phyloP scores from a whole-genome alignment of 2,329 filamentous ascomycete species.

The Ophiostoma novo-ulmi region DNA sequence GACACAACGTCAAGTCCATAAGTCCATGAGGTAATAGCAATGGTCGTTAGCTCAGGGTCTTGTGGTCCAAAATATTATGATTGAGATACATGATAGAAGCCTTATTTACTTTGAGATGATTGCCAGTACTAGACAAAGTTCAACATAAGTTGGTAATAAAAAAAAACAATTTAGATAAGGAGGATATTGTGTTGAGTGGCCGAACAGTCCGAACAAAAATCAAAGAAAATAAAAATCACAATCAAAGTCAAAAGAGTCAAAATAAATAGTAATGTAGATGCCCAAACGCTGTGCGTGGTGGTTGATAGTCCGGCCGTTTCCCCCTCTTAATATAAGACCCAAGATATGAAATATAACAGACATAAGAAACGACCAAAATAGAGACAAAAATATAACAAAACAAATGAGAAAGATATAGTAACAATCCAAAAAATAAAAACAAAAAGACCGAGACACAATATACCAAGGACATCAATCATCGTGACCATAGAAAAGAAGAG shows the following conservation, averaged over 20 bases:
- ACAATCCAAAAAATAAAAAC: neutral
- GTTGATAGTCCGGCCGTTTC: neutral
- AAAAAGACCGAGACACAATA: neutral
- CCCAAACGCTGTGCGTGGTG: constrained; percentile 10
- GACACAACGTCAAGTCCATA: neutral
- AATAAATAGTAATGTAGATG: neutral
- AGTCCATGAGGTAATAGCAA: constrained; percentile 2
- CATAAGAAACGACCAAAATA: neutral
- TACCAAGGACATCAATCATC: constrained; percentile 12
- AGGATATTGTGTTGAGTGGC: too few species aligned
- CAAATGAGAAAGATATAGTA: neutral
- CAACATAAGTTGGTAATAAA: neutral
- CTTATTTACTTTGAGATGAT: neutral
- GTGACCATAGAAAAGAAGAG: neutral
- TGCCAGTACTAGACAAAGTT: neutral
- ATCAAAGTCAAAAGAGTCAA: neutral
- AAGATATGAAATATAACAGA: constrained; percentile 2
- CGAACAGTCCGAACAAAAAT: neutral
- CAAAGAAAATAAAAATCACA: neutral
- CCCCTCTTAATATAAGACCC: constrained; percentile 6
- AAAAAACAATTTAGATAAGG: neutral
- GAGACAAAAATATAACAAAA: neutral
- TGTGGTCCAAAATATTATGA: neutral
- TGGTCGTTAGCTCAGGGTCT: neutral
- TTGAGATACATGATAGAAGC: neutral